Evolutionary conservation across 1,139 yeast genomes (phyloP).

Genomic region (Pichia terricola): DNA sequence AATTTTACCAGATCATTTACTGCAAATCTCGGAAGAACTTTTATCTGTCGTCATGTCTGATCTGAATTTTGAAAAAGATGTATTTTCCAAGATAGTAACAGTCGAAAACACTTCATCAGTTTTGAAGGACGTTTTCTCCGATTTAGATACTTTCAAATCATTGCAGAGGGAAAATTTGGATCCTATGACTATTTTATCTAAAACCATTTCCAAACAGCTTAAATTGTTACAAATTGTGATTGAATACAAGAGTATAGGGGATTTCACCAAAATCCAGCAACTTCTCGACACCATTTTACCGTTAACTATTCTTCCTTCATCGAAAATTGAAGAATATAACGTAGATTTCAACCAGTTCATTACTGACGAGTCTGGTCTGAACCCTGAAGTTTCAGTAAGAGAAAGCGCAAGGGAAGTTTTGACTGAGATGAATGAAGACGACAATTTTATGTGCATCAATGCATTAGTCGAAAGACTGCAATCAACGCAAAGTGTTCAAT

Average conservation of each 20-base stretch:
- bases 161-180: conserved; percentile 20
- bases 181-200: conserved; percentile 14
- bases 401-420: conserved; percentile 45
- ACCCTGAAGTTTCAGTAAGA: conserved; percentile 38
- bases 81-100: conserved; percentile 14
- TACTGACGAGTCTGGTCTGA: conserved; percentile 62
- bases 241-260: conserved; percentile 11
- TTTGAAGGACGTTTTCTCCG: conserved; percentile 13
- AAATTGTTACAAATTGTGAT: conserved; percentile 17
- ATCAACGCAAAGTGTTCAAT: not conserved
- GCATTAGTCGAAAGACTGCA: conserved; percentile 17
- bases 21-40: conserved; percentile 6
- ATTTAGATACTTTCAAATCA: conserved; percentile 14
- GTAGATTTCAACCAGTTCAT: conserved; percentile 61
- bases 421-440: conserved; percentile 34
- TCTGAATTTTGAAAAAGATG: conserved; percentile 8
- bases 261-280: conserved; percentile 12
- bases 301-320: conserved; percentile 16
- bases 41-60: conserved; percentile 13
- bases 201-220: conserved; percentile 14
- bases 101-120: not conserved
- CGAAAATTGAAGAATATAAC: conserved; percentile 28
- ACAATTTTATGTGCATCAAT: conserved; percentile 27
- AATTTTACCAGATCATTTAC: conserved; percentile 15
- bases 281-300: conserved; percentile 19